Conservation (phyloP, 2,329 filamentous ascomycete species). For the Fusarium clavum region DNA sequence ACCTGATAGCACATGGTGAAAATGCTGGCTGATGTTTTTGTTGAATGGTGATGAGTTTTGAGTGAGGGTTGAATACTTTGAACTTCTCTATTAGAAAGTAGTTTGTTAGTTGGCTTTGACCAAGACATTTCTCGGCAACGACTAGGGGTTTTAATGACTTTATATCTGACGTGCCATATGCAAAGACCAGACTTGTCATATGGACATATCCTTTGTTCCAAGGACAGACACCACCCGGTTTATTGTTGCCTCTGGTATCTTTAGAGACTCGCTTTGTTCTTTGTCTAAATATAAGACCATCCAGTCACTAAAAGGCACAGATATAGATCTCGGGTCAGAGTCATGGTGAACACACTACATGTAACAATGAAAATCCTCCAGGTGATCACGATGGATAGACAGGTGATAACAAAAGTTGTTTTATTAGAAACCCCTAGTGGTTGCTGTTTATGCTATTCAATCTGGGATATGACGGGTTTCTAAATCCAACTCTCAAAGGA, state of each 20-base stretch:
- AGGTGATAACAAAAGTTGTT: not conserved
- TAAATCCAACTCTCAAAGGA: not conserved
- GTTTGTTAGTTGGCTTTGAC: not conserved
- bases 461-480: not conserved
- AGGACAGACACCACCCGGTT: not conserved
- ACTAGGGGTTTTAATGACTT: not conserved
- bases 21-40: not conserved
- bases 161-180: not conserved
- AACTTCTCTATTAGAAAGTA: not conserved
- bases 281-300: conserved; percentile 2
- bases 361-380: not conserved
- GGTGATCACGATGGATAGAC: not conserved
- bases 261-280: not conserved
- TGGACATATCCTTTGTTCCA: conserved; percentile 12
- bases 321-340: not conserved
- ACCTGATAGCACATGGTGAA: conserved; percentile 41
- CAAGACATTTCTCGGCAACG: not conserved
- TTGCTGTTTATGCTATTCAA: not conserved
- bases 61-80: not conserved
- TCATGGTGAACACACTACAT: not conserved
- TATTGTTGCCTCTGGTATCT: not conserved
- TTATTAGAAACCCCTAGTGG: not conserved
- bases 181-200: not conserved
- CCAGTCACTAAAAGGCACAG: not conserved
- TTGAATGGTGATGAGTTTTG: not conserved